These are phyloP conservation scores for Eragrostis curvula DNA, from an alignment of 176 grass and related monocot genomes.

Conservation along the genomic window DNA sequence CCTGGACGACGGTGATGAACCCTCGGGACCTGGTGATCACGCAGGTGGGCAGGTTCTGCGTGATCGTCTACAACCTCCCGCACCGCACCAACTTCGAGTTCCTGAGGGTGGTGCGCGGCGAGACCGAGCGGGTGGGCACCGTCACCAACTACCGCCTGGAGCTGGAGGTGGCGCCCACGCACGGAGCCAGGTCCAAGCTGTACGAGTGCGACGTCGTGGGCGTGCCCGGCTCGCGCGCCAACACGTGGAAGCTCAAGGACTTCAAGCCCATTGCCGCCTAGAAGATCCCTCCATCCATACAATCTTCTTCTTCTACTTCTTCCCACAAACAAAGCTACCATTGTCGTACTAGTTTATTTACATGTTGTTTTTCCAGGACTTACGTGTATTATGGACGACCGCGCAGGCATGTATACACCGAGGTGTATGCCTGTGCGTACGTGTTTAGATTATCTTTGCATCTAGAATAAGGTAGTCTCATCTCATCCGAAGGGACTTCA, in stretches of 20 bases:
- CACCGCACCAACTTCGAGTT: background rate
- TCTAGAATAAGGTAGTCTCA: slow-evolving; percentile 14
- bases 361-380: background rate
- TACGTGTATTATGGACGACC: background rate
- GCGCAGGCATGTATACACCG: too few species aligned
- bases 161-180: background rate
- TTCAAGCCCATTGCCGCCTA: slow-evolving; percentile 5
- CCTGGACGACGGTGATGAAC: slow-evolving; percentile 33
- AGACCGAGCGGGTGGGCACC: background rate
- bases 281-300: too few species aligned
- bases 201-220: slow-evolving; percentile 41
- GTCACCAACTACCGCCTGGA: slow-evolving; percentile 41
- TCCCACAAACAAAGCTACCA: too few species aligned
- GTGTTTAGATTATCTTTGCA: background rate
- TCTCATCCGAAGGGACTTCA: background rate
- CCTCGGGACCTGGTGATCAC: background rate
- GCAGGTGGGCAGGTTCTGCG: slow-evolving; percentile 37
- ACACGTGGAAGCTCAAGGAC: slow-evolving; percentile 39
- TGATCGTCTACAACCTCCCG: slow-evolving; percentile 24
- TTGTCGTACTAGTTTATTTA: background rate
- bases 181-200: background rate
- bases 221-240: slow-evolving; percentile 29
- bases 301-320: too few species aligned
- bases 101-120: slow-evolving; percentile 35
- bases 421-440: background rate